Percentiles rank a stretch among this genome's conserved stretches.
Conservation (phyloP, 495 filamentous ascomycete genomes). For the Terfezia claveryi region DNA sequence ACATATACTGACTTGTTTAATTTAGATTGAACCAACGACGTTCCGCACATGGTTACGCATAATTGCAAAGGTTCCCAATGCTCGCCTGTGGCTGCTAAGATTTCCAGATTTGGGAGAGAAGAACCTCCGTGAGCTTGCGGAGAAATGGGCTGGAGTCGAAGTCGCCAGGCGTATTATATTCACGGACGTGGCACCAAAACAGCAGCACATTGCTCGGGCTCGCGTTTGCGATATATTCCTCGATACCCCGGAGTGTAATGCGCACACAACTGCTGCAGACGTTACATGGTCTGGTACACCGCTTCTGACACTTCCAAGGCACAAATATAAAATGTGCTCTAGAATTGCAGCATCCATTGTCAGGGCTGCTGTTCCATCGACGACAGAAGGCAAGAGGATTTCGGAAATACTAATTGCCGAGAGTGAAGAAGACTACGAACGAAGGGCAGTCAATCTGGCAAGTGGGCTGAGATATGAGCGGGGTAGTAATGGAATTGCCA, state of each 20-base stretch:
- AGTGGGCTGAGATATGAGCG: constrained; percentile 36
- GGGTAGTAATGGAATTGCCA: background rate
- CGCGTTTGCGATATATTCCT: constrained; percentile 85
- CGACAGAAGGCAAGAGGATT: constrained; percentile 39
- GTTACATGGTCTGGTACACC: constrained; percentile 92
- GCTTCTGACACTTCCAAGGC: constrained; percentile 77
- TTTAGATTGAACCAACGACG: constrained; percentile 86
- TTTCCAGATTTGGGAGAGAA: constrained; percentile 87
- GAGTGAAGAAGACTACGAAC: constrained; percentile 64
- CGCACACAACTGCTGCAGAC: constrained; percentile 92
- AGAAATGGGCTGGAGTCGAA: constrained; percentile 60
- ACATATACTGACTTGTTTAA: constrained; percentile 2
- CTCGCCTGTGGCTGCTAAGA: constrained; percentile 84
- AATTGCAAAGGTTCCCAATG: constrained; percentile 62
- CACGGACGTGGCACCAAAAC: constrained; percentile 90
- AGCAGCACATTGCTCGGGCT: constrained; percentile 79
- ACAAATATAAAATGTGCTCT: constrained; percentile 96
- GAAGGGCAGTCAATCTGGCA: constrained; percentile 53
- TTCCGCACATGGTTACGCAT: constrained; percentile 95
- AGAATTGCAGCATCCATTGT: constrained; percentile 93
- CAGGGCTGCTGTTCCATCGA: constrained; percentile 61
- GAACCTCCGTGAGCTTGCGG: constrained; percentile 59
- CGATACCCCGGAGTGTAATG: constrained; percentile 95
- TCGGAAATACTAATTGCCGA: constrained; percentile 53
- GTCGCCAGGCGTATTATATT: constrained; percentile 87